Base-by-base conservation (phyloP, 192 early-diverging fungal species). In the Mycoemilia scoparia region DNA sequence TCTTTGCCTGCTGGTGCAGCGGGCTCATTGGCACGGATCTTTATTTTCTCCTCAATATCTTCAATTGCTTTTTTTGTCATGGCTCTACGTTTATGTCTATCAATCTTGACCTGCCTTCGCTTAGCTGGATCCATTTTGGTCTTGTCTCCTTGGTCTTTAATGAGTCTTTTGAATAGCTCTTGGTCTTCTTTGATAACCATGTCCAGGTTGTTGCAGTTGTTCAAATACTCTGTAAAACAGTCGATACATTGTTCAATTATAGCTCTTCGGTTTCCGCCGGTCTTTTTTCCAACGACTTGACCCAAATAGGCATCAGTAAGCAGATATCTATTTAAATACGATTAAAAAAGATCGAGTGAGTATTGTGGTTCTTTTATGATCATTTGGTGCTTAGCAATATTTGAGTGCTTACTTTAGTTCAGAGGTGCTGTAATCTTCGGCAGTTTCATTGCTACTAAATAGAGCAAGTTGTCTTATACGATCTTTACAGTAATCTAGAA, bases 381-480 rank as follows among this genome's bases (percentile, higher is more conserved):
- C 0, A 29, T 29, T 1, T 38, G 13, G 2, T 49, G 52, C 24
- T 8, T 20, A 1, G 33, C 39, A 7, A 30, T 29, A 2, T 29
- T 17, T 11, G 13, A 28, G 11, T 43, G 22, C 32, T 56, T 60
- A 68, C 67, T 67, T 59, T 14, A 96, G 63, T 50, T 90, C 82
- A 13, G 61, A 57, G 5, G 85, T 79, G 25, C 73, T 76, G 20
- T 91, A 74, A 52, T 96, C 91, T 4, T 96, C 85, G 29, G 82
- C 38, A 11, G 70, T 69, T 43, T 96, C 91, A 54, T 96, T 92
- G 13, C 50, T 60, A 46, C 82, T 86, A 45, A 95, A 92, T 21
- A 92, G 44, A 17, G 60, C 64, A 4, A 87, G 68, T 12, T 65
- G 47, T 16, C 52, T 51, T 15, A 81, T 60, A 38, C 76, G 53